Evolutionary conservation across 2,329 filamentous ascomycete species (phyloP), one percentile per base, ranked within the genome.

Genomic region (Xylariaceae sp.): DNA sequence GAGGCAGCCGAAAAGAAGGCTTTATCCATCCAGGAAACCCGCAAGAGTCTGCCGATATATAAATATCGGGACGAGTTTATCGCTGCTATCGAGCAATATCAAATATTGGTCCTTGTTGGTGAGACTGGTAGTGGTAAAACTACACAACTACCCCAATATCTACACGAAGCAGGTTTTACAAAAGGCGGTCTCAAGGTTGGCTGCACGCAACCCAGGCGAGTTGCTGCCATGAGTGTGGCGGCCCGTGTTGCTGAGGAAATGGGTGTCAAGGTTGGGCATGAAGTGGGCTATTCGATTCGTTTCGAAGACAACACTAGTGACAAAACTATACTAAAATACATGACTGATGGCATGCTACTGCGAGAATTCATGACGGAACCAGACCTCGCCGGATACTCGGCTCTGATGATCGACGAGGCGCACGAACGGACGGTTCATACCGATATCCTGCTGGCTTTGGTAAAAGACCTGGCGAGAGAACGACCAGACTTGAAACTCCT

Each of bases 181-280:
- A 91, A 93, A 67, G 81, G 83, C 18, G 91, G 89, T 5, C 79
- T 89, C 72, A 96, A 93, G 70, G 84, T 99, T 9, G 93, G 90
- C 4, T 96, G 92, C 66, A 99, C 94, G 0, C 94, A 99, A 62
- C 94, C 94, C 4, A 86, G 94, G 63, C 86, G 94, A 77, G 94
- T 99, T 9, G 94, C 94, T 3, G 94, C 94, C 24, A 97, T 97
- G 93, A 94, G 89, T 67, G 93, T 97, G 16, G 93, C 94, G n/a
- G 86, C 91, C 37, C 91, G 94, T 79, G 94, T 99, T 2, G 91
- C 93, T 0, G 92, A 97, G 50, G 94, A 99, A 70, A 89, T 96
- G 76, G 92, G 89, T 0, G 88, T 91, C 55, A 92, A 93, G 70
- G 76, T 97, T 9, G 94, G 94, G 1, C 89, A 91, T 58, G 91